These are phyloP conservation scores for Picea abies DNA, from an alignment of 83 land plant species.

Conservation along the genomic window DNA sequence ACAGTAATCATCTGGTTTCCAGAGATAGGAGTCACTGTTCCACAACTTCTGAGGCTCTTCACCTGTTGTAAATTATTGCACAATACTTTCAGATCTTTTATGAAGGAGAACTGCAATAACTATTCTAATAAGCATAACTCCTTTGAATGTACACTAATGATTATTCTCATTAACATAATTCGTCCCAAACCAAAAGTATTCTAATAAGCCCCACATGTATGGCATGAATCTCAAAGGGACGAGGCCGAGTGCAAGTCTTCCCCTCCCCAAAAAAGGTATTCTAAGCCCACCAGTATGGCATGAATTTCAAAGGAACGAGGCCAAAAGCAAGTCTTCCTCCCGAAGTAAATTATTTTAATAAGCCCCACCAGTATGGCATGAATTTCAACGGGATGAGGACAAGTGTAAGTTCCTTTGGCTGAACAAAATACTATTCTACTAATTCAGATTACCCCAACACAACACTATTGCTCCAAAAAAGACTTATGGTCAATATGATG, in stretches of 20 bases:
- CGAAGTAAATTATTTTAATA: background rate
- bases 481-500: background rate
- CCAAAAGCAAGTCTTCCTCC: background rate
- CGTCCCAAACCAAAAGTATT: background rate
- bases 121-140: background rate
- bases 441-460: background rate
- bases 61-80: constrained; percentile 9
- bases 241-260: background rate
- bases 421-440: background rate
- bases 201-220: background rate
- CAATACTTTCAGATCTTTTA: background rate
- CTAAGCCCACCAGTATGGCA: background rate
- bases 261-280: too few species aligned
- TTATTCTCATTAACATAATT: background rate
- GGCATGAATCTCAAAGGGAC: background rate
- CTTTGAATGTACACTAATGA: background rate
- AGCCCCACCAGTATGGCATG: background rate
- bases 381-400: background rate
- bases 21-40: background rate
- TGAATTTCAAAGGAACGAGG: background rate
- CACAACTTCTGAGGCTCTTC: background rate
- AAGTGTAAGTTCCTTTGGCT: background rate
- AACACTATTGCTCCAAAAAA: background rate
- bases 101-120: background rate
- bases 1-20: background rate